Conservation (phyloP, 1,139 yeast genomes). For the Yamadazyma taylorii region DNA sequence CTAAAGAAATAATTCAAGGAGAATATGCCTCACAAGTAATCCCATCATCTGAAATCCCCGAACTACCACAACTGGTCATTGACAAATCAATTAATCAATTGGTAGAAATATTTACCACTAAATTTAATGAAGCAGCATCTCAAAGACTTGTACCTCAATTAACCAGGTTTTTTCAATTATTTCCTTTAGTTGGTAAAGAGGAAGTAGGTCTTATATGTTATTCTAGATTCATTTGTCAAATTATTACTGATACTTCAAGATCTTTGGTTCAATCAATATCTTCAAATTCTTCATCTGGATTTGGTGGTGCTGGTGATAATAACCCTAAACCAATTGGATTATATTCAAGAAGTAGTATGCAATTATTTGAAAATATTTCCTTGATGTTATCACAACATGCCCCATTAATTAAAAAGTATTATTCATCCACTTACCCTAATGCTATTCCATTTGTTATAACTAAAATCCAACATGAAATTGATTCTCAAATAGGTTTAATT, state of each 20-base stretch:
- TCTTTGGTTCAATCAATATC: slow-evolving; percentile 46
- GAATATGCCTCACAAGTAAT: slow-evolving; percentile 77
- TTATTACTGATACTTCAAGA: slow-evolving; percentile 78
- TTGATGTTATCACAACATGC: slow-evolving; percentile 85
- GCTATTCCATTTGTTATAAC: slow-evolving; percentile 69
- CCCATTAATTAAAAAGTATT: slow-evolving; percentile 69
- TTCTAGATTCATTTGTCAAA: slow-evolving; percentile 80
- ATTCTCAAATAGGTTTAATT: slow-evolving; percentile 84
- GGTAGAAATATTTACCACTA: slow-evolving; percentile 54
- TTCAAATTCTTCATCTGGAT: slow-evolving; percentile 26
- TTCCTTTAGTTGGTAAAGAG: slow-evolving; percentile 80
- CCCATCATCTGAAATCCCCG: slow-evolving; percentile 92
- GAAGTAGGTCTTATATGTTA: slow-evolving; percentile 76
- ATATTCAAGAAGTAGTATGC: slow-evolving; percentile 69
- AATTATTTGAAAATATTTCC: slow-evolving; percentile 82
- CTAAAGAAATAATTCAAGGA: slow-evolving; percentile 56
- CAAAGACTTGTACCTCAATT: slow-evolving; percentile 65
- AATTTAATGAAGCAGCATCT: slow-evolving; percentile 70
- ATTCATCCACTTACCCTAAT: slow-evolving; percentile 51
- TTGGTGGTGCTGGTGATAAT: too few relatives aligned
- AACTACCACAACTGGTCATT: slow-evolving; percentile 62
- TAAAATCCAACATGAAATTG: slow-evolving; percentile 82
- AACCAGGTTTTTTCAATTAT: slow-evolving; percentile 78
- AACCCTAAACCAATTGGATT: slow-evolving; percentile 42
- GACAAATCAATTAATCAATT: slow-evolving; percentile 59